Evolutionary conservation across 768 basidiomycete genomes (phyloP).

Genomic region (Tephrocybe sp.): DNA sequence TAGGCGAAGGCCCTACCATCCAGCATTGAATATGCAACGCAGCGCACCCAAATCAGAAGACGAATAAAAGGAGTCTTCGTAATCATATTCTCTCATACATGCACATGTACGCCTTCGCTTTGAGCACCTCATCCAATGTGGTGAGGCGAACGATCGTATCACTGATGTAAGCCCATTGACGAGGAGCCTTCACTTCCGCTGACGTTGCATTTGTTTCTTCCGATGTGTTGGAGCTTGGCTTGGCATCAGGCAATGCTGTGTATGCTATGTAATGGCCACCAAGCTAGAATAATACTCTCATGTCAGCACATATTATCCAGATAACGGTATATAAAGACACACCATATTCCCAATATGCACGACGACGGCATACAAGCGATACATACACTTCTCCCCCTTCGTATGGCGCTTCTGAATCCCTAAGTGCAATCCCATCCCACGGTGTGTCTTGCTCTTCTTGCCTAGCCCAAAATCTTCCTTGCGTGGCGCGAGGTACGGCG

Average conservation of each 20-base stretch:
- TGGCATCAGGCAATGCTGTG: slow-evolving; percentile 60
- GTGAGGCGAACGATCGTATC: slow-evolving; percentile 84
- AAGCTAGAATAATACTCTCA: slow-evolving; percentile 43
- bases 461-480: slow-evolving; percentile 68
- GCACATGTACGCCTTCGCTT: slow-evolving; percentile 90
- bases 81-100: slow-evolving; percentile 79
- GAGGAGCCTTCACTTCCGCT: slow-evolving; percentile 21
- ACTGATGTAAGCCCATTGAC: slow-evolving; percentile 92
- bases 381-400: slow-evolving; percentile 49
- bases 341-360: slow-evolving; percentile 91
- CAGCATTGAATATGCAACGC: too few species aligned
- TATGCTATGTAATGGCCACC: slow-evolving; percentile 92
- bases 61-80: neutral
- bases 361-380: slow-evolving; percentile 77
- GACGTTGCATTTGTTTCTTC: slow-evolving; percentile 6
- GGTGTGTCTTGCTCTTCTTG: slow-evolving; percentile 25
- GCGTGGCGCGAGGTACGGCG: slow-evolving; percentile 83
- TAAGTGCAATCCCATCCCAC: slow-evolving; percentile 19
- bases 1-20: too few species aligned
- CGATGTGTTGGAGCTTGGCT: slow-evolving; percentile 11
- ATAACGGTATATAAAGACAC: slow-evolving; percentile 22
- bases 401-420: neutral
- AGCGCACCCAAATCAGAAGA: too few species aligned
- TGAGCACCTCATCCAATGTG: slow-evolving; percentile 85
- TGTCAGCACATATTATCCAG: neutral